Conservation (phyloP, 1,284 basidiomycete genomes). For the Caloboletus firmus region DNA sequence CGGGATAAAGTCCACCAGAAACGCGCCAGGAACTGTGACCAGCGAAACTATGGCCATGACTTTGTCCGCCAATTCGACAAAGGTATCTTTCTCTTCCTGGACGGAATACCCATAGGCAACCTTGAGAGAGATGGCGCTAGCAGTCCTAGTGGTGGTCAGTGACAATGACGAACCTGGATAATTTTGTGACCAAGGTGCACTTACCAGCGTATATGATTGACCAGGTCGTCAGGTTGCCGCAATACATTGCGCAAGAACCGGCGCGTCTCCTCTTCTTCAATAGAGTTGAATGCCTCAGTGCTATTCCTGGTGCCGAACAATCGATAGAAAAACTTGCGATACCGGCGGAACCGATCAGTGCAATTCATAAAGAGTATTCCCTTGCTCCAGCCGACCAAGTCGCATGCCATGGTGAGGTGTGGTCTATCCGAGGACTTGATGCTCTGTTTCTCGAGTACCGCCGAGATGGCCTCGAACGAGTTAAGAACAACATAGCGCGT, state of each 20-base stretch:
- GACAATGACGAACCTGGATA: neutral
- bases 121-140: constrained; percentile 19
- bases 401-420: constrained; percentile 23
- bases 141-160: constrained; percentile 6
- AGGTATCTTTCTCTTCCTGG: constrained; percentile 27
- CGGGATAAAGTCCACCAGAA: constrained; percentile 35
- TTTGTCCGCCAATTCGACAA: constrained; percentile 27
- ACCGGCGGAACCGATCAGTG: constrained; percentile 20
- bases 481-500: constrained; percentile 29
- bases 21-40: constrained; percentile 22
- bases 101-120: constrained; percentile 26
- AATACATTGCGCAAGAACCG: constrained; percentile 29
- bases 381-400: constrained; percentile 28
- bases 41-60: constrained; percentile 16
- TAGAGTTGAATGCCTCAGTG: constrained; percentile 14
- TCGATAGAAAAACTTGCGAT: constrained; percentile 25
- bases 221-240: constrained; percentile 14
- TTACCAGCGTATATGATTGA: constrained; percentile 23
- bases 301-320: constrained; percentile 29
- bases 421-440: constrained; percentile 27
- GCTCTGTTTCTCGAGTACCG: constrained; percentile 33
- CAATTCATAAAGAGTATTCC: constrained; percentile 22
- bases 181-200: constrained; percentile 10
- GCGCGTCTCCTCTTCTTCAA: constrained; percentile 27
- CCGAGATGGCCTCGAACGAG: constrained; percentile 17